These are phyloP conservation scores for Phaeosphaeriaceae sp. DNA, from an alignment of 2,329 filamentous ascomycete genomes.

Conservation along the genomic window DNA sequence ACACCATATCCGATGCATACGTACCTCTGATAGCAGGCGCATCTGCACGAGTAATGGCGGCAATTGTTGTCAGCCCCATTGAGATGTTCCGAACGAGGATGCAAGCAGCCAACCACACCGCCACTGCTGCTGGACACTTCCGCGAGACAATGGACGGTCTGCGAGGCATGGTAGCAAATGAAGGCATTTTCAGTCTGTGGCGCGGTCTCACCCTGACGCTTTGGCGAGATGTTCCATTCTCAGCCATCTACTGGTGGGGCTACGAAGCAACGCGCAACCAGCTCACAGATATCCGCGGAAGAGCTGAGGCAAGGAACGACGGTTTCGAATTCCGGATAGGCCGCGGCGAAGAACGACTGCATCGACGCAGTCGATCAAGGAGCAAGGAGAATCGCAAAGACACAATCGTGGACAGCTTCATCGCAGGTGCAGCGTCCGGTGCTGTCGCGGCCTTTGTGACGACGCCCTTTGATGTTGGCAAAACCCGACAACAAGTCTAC, in stretches of 20 bases:
- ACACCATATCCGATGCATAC: conserved; percentile 66
- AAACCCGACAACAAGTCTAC: conserved; percentile 90
- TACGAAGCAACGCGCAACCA: conserved; percentile 83
- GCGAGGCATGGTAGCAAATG: conserved; percentile 76
- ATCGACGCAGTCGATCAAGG: conserved; percentile 59
- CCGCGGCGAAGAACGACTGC: conserved; percentile 39
- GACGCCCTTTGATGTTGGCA: conserved; percentile 96
- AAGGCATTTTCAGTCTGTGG: conserved; percentile 87
- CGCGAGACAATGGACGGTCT: conserved; percentile 79
- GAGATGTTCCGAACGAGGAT: conserved; percentile 94
- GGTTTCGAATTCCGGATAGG: conserved; percentile 43
- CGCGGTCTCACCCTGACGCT: conserved; percentile 87
- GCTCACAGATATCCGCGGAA: conserved; percentile 71
- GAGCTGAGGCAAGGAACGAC: conserved; percentile 52
- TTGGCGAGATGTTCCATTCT: conserved; percentile 97
- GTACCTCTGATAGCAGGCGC: conserved; percentile 83
- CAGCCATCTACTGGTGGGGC: conserved; percentile 96
- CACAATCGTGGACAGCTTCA: conserved; percentile 88
- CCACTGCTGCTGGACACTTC: conserved; percentile 70
- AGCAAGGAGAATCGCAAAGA: conserved; percentile 74
- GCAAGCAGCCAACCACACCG: conserved; percentile 71
- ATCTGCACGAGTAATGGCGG: conserved; percentile 79
- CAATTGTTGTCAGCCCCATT: conserved; percentile 84
- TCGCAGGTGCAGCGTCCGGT: conserved; percentile 84
- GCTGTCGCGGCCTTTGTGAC: conserved; percentile 87